Evolutionary conservation across 2,329 filamentous ascomycete genomes (phyloP).

Genomic region (Fusarium sororula): DNA sequence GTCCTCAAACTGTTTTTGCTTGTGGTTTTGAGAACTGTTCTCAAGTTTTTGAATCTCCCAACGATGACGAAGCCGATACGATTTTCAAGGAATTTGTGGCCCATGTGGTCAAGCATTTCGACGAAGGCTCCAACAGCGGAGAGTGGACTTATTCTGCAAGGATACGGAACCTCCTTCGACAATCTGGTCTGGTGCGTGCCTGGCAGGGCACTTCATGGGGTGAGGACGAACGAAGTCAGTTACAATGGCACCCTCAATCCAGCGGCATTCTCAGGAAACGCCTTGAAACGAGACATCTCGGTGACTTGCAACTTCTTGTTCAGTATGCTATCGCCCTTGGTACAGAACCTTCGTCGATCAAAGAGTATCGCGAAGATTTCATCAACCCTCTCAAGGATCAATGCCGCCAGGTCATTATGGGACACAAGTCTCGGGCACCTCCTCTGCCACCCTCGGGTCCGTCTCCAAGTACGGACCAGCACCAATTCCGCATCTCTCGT

Average conservation of each 20-base stretch:
- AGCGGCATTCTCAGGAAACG: constrained; percentile 55
- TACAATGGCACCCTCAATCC: constrained; percentile 55
- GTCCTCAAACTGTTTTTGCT: constrained; percentile 58
- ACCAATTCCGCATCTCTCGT: constrained; percentile 51
- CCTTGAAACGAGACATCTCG: constrained; percentile 57
- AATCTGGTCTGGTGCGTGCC: constrained; percentile 48
- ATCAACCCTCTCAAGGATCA: constrained; percentile 49
- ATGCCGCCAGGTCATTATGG: constrained; percentile 48
- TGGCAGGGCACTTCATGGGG: constrained; percentile 51
- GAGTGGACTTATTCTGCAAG: constrained; percentile 57
- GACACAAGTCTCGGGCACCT: constrained; percentile 45
- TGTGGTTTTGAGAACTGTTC: constrained; percentile 58
- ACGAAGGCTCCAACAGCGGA: constrained; percentile 51
- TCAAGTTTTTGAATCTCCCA: constrained; percentile 55
- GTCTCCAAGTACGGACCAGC: constrained; percentile 44
- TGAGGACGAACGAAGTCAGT: constrained; percentile 46
- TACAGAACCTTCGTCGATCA: constrained; percentile 43
- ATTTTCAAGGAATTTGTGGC: constrained; percentile 57
- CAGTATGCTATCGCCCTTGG: constrained; percentile 53
- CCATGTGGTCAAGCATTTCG: constrained; percentile 59
- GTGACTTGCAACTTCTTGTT: constrained; percentile 50
- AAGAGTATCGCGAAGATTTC: constrained; percentile 47
- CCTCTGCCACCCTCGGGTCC: constrained; percentile 37
- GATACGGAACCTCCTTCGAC: constrained; percentile 56
- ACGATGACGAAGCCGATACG: constrained; percentile 50